Evolutionary conservation across 257 asterid species (phyloP).

Genomic region (Nicotiana obtusifolia): DNA sequence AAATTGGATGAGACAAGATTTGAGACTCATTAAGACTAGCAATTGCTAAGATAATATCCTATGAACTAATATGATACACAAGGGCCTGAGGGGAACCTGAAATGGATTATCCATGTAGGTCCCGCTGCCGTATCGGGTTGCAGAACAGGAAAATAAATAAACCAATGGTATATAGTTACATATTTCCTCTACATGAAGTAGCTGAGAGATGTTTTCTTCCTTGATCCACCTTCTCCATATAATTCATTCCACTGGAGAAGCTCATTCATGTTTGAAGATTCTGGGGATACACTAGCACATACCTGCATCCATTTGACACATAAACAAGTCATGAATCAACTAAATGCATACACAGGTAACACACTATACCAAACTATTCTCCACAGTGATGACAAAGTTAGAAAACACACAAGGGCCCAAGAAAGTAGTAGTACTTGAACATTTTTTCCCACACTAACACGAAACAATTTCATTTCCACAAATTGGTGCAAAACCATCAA

Average conservation of each 20-base stretch:
- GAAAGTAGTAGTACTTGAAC: neutral
- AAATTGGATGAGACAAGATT: slow-evolving; percentile 3
- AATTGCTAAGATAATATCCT: slow-evolving; percentile 6
- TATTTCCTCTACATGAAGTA: slow-evolving; percentile 48
- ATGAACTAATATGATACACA: slow-evolving; percentile 26
- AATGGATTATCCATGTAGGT: slow-evolving; percentile 20
- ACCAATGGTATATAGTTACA: slow-evolving; percentile 1
- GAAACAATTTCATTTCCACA: neutral
- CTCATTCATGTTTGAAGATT: slow-evolving; percentile 66
- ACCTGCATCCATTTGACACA: slow-evolving; percentile 36
- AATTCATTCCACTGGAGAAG: slow-evolving; percentile 72
- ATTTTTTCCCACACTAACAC: neutral
- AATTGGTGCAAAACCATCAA: neutral
- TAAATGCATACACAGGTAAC: neutral
- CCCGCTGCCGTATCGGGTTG: slow-evolving; percentile 9
- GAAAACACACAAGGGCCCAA: neutral
- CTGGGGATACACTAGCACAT: slow-evolving; percentile 67
- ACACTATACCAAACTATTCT: neutral
- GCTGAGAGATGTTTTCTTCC: slow-evolving; percentile 61
- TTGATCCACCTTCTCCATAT: slow-evolving; percentile 83
- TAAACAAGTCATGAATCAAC: neutral
- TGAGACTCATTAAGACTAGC: slow-evolving; percentile 6
- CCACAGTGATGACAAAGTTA: neutral
- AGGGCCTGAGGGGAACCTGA: slow-evolving; percentile 28
- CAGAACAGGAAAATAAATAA: neutral